Conservation (phyloP, 768 basidiomycete genomes). For the Vararia minispora region DNA sequence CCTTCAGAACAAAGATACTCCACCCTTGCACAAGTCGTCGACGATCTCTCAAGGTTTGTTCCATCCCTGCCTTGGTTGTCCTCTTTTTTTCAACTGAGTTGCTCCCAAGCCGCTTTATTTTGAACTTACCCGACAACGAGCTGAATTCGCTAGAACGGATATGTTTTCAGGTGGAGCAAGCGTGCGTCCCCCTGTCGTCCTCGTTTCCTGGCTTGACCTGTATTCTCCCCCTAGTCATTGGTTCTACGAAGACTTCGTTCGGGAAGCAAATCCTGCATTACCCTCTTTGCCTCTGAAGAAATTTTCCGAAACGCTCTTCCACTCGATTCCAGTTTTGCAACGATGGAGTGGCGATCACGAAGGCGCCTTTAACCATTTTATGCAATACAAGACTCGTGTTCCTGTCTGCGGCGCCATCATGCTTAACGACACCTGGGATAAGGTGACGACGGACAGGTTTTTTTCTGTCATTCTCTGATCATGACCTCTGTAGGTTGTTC, state of each 20-base stretch:
- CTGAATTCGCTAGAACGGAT: conserved; percentile 84
- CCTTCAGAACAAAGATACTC: conserved; percentile 41
- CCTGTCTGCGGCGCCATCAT: conserved; percentile 98
- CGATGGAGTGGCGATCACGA: conserved; percentile 82
- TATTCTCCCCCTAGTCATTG: conserved; percentile 60
- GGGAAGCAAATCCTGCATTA: conserved; percentile 79
- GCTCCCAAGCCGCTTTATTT: conserved; percentile 78
- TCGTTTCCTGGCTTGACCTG: conserved; percentile 9
- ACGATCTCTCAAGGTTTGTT: conserved; percentile 76
- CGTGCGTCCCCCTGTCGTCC: conserved; percentile 43
- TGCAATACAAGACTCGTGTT: conserved; percentile 93
- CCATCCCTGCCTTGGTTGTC: conserved; percentile 4
- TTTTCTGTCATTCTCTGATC: conserved; percentile 5
- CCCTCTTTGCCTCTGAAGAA: conserved; percentile 84
- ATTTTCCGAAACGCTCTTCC: conserved; percentile 88
- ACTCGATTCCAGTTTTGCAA: conserved; percentile 69
- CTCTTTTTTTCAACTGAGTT: conserved; percentile 11
- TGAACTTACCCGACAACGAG: conserved; percentile 93
- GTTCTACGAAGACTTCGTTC: conserved; percentile 99
- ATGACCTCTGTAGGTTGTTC: conserved; percentile 55
- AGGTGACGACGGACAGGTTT: conserved; percentile 47
- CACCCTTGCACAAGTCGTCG: conserved; percentile 76
- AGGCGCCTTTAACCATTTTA: conserved; percentile 78
- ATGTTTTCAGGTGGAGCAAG: conserved; percentile 99
- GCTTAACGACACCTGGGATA: conserved; percentile 86